Conservation (phyloP, 176 grass and related monocot genomes). For the Oryza glumipatula region DNA sequence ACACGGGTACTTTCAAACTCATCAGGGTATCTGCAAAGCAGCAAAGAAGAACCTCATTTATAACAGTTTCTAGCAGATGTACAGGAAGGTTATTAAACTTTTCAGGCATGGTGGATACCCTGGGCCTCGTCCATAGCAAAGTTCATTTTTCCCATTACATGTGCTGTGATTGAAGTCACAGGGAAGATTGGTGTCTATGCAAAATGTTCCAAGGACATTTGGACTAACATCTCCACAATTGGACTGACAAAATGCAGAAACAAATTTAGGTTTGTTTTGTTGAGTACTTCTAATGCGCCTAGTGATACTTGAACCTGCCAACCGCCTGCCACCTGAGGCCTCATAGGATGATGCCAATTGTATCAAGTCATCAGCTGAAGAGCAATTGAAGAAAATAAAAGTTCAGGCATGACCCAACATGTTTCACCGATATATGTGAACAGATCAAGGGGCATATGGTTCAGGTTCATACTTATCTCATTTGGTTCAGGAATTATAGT, state of each 20-base stretch:
- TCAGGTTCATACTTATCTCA: conserved; percentile 68
- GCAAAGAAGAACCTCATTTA: conserved; percentile 29
- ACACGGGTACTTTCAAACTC: conserved; percentile 96
- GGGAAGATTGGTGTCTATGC: conserved; percentile 87
- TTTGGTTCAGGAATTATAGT: conserved; percentile 83
- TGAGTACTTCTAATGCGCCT: conserved; percentile 67
- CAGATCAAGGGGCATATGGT: conserved; percentile 14
- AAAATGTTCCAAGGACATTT: conserved; percentile 94
- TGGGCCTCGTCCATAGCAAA: conserved; percentile 92
- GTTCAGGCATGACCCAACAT: conserved; percentile 13
- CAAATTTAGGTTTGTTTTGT: conserved; percentile 66
- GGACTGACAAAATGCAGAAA: conserved; percentile 97
- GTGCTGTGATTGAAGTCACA: conserved; percentile 99
- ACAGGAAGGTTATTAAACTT: conserved; percentile 1
- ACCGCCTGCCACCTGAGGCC: conserved; percentile 75
- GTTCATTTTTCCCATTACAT: conserved; percentile 97
- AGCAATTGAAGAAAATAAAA: conserved; percentile 33
- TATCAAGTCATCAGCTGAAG: conserved; percentile 70
- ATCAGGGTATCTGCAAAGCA: conserved; percentile 79
- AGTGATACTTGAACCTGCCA: conserved; percentile 63
- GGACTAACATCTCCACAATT: conserved; percentile 99
- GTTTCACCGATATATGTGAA: conserved; percentile 19
- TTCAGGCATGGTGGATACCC: conserved; percentile 57
- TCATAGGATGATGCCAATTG: conserved; percentile 77
- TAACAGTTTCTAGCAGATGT: not conserved